A percentile compares a stretch with the other conserved stretches of the same genome.
phyloP scores from a whole-genome alignment of 768 basidiomycete species.

The Pulveroboletus sp. region DNA sequence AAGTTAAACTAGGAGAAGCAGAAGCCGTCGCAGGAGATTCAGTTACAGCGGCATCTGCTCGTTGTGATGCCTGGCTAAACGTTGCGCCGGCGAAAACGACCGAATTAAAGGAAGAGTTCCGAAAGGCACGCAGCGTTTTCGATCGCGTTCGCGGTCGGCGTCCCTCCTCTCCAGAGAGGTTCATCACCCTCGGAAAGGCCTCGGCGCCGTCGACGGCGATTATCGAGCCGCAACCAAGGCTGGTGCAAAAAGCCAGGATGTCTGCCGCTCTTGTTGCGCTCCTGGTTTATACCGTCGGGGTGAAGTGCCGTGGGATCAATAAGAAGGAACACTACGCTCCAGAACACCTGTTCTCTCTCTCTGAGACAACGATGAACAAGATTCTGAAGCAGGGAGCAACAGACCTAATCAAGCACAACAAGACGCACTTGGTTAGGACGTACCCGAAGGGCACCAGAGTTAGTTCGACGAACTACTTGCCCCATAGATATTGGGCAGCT shows the following conservation, averaged over 20 bases:
- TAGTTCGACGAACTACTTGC: slow-evolving; percentile 82
- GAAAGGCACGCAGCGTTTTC: slow-evolving; percentile 39
- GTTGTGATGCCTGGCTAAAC: slow-evolving; percentile 13
- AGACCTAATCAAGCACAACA: slow-evolving; percentile 83
- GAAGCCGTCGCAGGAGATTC: slow-evolving; percentile 36
- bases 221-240: slow-evolving; percentile 11
- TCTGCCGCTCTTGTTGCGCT: slow-evolving; percentile 68
- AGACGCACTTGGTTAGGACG: slow-evolving; percentile 74
- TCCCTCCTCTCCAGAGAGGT: too few species aligned
- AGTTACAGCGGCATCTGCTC: background rate
- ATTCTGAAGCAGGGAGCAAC: slow-evolving; percentile 62
- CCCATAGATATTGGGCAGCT: slow-evolving; percentile 84
- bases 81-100: slow-evolving; percentile 4
- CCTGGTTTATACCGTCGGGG: slow-evolving; percentile 91
- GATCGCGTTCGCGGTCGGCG: slow-evolving; percentile 38
- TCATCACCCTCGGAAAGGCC: too few species aligned
- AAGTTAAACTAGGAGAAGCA: slow-evolving; percentile 26
- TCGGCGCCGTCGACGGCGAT: too few species aligned
- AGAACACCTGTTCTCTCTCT: slow-evolving; percentile 90
- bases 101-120: slow-evolving; percentile 40
- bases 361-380: slow-evolving; percentile 76
- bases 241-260: slow-evolving; percentile 55
- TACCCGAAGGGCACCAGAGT: slow-evolving; percentile 85
- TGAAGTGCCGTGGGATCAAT: slow-evolving; percentile 90
- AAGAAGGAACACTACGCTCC: slow-evolving; percentile 81